Evolutionary conservation across 208 protist species (phyloP).

Genomic region (Vickermania ingenoplastis): DNA sequence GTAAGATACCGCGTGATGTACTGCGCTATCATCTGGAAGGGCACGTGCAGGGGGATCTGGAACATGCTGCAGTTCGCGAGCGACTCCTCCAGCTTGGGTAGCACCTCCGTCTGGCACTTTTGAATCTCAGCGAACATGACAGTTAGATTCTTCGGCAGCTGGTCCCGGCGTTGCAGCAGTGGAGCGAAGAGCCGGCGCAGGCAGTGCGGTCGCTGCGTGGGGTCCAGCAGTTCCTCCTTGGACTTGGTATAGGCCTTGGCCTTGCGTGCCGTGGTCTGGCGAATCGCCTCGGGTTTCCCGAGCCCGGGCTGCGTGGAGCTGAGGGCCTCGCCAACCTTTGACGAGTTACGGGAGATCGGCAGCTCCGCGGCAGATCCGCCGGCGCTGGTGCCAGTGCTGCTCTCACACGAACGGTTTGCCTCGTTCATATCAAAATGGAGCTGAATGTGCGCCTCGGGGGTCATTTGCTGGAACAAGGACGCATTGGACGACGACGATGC

Average conservation of each 20-base stretch:
- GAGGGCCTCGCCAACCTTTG: no score
- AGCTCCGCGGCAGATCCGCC: no score
- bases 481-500: no score
- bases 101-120: slow-evolving; percentile 22
- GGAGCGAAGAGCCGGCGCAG: slow-evolving; percentile 63
- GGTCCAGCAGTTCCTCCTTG: slow-evolving; percentile 41
- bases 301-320: background rate
- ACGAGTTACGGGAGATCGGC: no score
- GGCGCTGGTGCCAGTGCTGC: no score
- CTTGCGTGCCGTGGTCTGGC: slow-evolving; percentile 3
- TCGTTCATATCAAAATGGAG: no score
- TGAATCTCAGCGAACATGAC: slow-evolving; percentile 43
- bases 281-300: background rate
- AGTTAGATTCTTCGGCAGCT: slow-evolving; percentile 39
- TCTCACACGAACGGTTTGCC: no score
- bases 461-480: no score
- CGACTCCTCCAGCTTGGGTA: slow-evolving; percentile 35
- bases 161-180: slow-evolving; percentile 25
- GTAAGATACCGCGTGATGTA: slow-evolving; percentile 25
- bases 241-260: slow-evolving; percentile 28
- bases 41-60: slow-evolving; percentile 43
- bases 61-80: slow-evolving; percentile 31
- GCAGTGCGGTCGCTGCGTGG: slow-evolving; percentile 27
- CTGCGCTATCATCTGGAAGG: slow-evolving; percentile 32
- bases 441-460: no score